A percentile compares a stretch with the other conserved stretches of the same genome.
Conservation (phyloP, 1,284 basidiomycete species). For the Cronartium quercuum region DNA sequence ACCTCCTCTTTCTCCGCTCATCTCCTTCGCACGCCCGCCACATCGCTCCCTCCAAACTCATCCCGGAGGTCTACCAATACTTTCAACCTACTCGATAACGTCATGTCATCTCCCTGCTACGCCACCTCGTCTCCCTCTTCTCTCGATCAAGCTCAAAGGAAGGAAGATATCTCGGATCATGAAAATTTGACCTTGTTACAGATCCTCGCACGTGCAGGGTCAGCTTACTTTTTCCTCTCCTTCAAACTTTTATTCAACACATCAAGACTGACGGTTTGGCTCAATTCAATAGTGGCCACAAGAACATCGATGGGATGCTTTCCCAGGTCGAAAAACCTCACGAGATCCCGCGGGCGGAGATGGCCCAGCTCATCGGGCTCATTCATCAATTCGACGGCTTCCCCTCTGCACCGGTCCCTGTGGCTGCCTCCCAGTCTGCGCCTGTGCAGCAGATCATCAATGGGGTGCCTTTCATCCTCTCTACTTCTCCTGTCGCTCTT, state of each 20-base stretch:
- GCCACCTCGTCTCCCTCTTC: neutral
- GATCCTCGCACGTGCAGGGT: neutral
- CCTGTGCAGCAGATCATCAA: neutral
- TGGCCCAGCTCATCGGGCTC: neutral
- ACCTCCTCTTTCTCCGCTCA: neutral
- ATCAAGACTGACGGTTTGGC: neutral
- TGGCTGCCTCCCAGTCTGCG: too few relatives aligned
- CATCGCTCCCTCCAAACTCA: neutral
- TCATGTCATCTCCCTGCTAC: neutral
- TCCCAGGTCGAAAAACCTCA: neutral
- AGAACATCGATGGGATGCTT: neutral
- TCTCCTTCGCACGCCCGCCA: neutral
- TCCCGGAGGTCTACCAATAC: neutral
- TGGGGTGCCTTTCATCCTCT: neutral
- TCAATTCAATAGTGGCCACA: neutral
- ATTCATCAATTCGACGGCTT: neutral
- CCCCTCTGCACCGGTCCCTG: neutral
- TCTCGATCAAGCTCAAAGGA: too few relatives aligned
- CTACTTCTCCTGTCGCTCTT: neutral
- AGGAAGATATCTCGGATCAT: too few relatives aligned
- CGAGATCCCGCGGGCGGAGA: neutral
- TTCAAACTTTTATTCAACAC: neutral
- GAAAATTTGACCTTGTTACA: neutral
- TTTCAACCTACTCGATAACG: neutral
- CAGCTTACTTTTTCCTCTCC: neutral